These are phyloP conservation scores for Puccinia novopanici DNA, from an alignment of 1,284 basidiomycete genomes.

Conservation along the genomic window DNA sequence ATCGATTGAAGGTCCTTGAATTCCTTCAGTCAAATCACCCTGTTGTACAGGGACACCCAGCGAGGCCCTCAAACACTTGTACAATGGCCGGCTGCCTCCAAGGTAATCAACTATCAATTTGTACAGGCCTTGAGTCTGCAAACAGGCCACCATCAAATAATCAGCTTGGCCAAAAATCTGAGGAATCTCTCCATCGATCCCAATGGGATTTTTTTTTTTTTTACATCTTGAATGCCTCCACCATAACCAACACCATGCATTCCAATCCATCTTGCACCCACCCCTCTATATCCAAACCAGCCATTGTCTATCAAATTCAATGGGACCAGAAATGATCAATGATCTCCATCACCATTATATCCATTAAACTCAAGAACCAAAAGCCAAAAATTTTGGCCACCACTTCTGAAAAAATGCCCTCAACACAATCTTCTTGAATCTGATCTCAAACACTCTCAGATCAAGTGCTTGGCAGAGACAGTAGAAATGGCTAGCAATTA, in stretches of 20 bases:
- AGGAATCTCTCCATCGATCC: conserved; percentile 6
- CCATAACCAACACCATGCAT: not conserved
- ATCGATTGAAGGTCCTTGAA: conserved; percentile 11
- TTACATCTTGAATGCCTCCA: too few relatives aligned
- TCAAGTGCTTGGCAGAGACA: conserved; percentile 47
- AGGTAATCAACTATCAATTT: too few relatives aligned
- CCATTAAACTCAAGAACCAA: not conserved
- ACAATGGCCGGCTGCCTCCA: not conserved
- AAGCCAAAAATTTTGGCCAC: not conserved
- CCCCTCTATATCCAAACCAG: conserved; percentile 25
- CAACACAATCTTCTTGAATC: not conserved
- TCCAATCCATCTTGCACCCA: conserved; percentile 6
- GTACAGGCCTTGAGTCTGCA: not conserved
- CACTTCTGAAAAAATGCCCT: not conserved
- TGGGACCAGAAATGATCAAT: not conserved
- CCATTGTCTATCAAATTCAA: not conserved
- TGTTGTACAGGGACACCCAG: not conserved
- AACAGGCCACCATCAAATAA: not conserved
- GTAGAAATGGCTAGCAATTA: conserved; percentile 46
- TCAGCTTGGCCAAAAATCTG: not conserved
- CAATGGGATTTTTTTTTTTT: not conserved
- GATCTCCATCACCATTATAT: not conserved
- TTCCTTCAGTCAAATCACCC: conserved; percentile 38
- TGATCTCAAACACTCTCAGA: conserved; percentile 30
- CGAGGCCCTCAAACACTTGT: conserved; percentile 15